Conservation (phyloP, 768 basidiomycete species). For the Cyathus striatus region DNA sequence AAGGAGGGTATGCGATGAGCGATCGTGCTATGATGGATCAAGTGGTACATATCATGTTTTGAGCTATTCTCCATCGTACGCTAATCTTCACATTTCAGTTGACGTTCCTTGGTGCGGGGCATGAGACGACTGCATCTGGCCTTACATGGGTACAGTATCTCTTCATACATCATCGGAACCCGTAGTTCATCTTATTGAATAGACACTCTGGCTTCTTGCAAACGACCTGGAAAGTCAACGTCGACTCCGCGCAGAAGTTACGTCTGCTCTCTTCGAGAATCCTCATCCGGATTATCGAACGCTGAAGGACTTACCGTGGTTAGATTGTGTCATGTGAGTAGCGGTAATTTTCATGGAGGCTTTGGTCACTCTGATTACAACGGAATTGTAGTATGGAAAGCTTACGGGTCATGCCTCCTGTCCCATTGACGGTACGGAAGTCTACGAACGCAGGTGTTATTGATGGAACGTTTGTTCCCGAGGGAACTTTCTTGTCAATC, state of each 20-base stretch:
- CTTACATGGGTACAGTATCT: slow-evolving; percentile 32
- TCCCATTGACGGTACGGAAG: slow-evolving; percentile 32
- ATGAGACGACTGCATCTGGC: slow-evolving; percentile 34
- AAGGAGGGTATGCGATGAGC: slow-evolving; percentile 33
- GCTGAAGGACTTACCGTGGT: slow-evolving; percentile 31
- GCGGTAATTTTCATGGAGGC: background rate
- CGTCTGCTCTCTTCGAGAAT: slow-evolving; percentile 23
- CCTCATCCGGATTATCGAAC: slow-evolving; percentile 33
- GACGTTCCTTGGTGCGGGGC: slow-evolving; percentile 37
- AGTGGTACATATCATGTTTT: slow-evolving; percentile 27
- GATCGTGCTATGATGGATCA: slow-evolving; percentile 48
- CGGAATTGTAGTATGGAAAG: slow-evolving; percentile 31
- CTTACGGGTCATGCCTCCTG: slow-evolving; percentile 36
- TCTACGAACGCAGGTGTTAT: slow-evolving; percentile 33
- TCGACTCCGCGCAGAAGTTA: slow-evolving; percentile 40
- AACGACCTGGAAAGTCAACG: slow-evolving; percentile 35
- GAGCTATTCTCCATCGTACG: background rate
- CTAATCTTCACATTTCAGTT: slow-evolving; percentile 16
- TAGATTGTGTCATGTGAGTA: slow-evolving; percentile 35
- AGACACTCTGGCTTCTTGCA: slow-evolving; percentile 42
- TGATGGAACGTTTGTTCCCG: slow-evolving; percentile 39
- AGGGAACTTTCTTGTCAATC: slow-evolving; percentile 38
- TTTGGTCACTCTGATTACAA: background rate
- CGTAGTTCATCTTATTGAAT: slow-evolving; percentile 5
- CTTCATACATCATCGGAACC: background rate